Evolutionary conservation across 441 rosid species (phyloP).

Genomic region (Gossypium gossypioides): DNA sequence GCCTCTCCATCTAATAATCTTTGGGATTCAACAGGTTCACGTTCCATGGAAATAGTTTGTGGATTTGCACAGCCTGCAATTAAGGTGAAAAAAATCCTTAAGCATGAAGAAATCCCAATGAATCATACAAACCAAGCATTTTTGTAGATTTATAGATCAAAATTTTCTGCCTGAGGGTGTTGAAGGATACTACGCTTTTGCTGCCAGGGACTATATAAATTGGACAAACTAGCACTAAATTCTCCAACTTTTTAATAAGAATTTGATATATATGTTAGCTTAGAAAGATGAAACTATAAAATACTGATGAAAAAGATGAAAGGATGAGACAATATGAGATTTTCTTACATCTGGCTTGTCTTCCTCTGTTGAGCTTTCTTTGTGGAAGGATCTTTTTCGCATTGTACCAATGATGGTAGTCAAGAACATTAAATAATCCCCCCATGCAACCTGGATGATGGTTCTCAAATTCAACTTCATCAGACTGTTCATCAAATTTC

Average conservation of each 20-base stretch:
- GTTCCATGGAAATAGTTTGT: slow-evolving; percentile 45
- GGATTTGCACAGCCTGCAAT: slow-evolving; percentile 58
- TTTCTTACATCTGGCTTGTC: slow-evolving; percentile 26
- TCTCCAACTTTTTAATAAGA: background rate
- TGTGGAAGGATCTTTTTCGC: slow-evolving; percentile 24
- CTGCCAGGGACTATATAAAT: too few relatives aligned
- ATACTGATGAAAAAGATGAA: background rate
- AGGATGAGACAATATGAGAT: background rate
- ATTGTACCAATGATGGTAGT: slow-evolving; percentile 38
- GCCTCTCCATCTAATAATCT: slow-evolving; percentile 34
- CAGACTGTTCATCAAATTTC: slow-evolving; percentile 28
- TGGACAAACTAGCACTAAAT: background rate
- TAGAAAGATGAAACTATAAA: background rate
- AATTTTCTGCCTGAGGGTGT: too few relatives aligned
- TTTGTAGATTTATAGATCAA: too few relatives aligned
- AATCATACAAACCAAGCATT: background rate
- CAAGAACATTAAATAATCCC: slow-evolving; percentile 50
- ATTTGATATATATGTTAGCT: background rate
- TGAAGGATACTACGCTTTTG: too few relatives aligned
- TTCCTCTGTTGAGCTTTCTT: slow-evolving; percentile 32
- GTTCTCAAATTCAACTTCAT: slow-evolving; percentile 22
- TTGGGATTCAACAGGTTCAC: slow-evolving; percentile 28
- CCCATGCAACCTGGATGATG: slow-evolving; percentile 46
- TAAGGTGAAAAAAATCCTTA: background rate
- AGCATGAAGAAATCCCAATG: background rate